Base-by-base conservation (phyloP, 306 rosid species). In the Arachis hypogaea region DNA sequence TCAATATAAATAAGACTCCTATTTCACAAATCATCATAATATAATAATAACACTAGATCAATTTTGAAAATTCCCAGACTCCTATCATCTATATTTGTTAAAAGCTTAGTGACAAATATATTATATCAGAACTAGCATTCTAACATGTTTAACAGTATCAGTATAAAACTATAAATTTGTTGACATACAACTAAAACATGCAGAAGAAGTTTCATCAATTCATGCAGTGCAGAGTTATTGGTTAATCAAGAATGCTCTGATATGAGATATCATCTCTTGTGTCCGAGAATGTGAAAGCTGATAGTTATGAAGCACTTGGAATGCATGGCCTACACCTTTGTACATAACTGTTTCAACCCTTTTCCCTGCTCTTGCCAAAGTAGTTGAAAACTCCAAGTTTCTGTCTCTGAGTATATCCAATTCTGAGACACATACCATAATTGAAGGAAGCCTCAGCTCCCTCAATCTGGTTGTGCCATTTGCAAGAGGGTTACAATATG, bases 251-350 rank as follows among this genome's bases (percentile, higher is more conserved):
- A 88, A 93, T 56, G 50, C 72, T 56, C 52, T 85, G 78, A 93
- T 72, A 52, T 80, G 87, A 66, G 82, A 80, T 33, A 88, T 49
- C 87, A 93, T 81, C 68, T 93, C 96, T 68, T 79, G 90, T n/a
- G 85, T 72, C 12, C 91, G 68, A 42, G 72, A 7, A 51, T 80
- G 75, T 47, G 96, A 88, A 43, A 79, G 81, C n/a, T 77, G 89
- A 71, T 83, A 91, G 69, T 84, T 93, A 51, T 84, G 82, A 64
- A 91, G 76, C 71, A 93, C 85, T 74, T 93, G 98, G 72, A 89
- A 93, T 11, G 91, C 86, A 83, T 93, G 97, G 3, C 98, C 97
- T 4, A 91, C 97, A 7, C 91, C 94, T 78, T 79, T 88, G 72
- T 79, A 80, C 18, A 88, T 33, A 64, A 66, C 33, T 14, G 77